These are phyloP conservation scores for Termitomyces sp. DNA, from an alignment of 768 basidiomycete genomes.

Conservation along the genomic window DNA sequence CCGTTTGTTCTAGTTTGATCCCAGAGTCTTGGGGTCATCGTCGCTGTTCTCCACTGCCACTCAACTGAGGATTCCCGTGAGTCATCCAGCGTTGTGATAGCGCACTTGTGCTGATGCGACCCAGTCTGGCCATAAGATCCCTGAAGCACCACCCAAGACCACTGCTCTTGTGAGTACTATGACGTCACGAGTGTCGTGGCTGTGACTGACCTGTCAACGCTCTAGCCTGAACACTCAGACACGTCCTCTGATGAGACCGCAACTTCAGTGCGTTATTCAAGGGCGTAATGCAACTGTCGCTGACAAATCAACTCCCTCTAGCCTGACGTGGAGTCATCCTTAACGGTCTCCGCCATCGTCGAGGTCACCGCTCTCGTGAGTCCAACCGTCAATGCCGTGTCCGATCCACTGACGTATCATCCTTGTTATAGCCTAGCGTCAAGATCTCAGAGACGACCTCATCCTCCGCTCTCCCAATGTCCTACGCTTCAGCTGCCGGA, in stretches of 20 bases:
- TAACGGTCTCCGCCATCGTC: neutral
- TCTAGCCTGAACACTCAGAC: neutral
- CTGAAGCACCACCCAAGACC: neutral
- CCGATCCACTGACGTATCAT: neutral
- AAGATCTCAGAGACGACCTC: neutral
- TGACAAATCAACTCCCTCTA: neutral
- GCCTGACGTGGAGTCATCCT: neutral
- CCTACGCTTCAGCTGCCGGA: neutral
- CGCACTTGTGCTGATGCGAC: too few species aligned
- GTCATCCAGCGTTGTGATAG: neutral
- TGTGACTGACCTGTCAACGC: neutral
- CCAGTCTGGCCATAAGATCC: neutral
- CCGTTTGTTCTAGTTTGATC: neutral
- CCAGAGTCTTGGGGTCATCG: neutral
- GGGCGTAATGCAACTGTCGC: neutral
- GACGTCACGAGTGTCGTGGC: neutral
- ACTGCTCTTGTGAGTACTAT: neutral
- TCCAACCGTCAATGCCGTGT: neutral
- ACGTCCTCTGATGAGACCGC: neutral
- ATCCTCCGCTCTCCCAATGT: neutral
- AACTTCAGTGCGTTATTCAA: neutral
- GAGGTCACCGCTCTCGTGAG: neutral
- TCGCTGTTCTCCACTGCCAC: neutral
- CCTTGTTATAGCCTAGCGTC: neutral
- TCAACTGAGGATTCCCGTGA: neutral